Evolutionary conservation across 2,329 filamentous ascomycete species (phyloP).

Genomic region (Aspergillus piperis): DNA sequence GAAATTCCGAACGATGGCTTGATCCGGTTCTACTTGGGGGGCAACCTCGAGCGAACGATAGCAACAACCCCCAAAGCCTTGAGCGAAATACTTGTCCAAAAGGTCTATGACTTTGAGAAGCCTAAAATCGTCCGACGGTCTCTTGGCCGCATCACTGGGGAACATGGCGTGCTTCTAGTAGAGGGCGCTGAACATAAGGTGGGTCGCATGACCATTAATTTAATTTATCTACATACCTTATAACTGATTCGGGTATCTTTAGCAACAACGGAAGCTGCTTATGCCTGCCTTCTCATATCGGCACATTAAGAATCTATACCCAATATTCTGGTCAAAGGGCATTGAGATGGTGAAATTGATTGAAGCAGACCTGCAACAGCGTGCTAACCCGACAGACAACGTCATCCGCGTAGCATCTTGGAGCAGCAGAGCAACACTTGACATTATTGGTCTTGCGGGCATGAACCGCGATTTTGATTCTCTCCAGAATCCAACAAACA

Average conservation of each 20-base stretch:
- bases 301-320: constrained; percentile 81
- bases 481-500: constrained; percentile 60
- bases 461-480: constrained; percentile 71
- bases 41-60: constrained; percentile 66
- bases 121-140: constrained; percentile 51
- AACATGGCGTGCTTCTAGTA: constrained; percentile 62
- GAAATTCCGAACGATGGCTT: constrained; percentile 67
- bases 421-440: constrained; percentile 69
- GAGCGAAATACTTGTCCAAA: constrained; percentile 69
- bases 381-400: constrained; percentile 37
- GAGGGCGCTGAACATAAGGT: constrained; percentile 90
- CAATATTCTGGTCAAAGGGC: constrained; percentile 79
- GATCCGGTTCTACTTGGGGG: constrained; percentile 64
- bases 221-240: background rate
- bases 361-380: constrained; percentile 42
- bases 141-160: constrained; percentile 41
- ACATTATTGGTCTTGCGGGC: constrained; percentile 73
- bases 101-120: constrained; percentile 70
- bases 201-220: background rate
- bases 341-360: constrained; percentile 67
- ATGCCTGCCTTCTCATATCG: constrained; percentile 83
- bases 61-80: constrained; percentile 64
- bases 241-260: background rate
- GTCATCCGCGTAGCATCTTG: constrained; percentile 62
- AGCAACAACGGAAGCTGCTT: constrained; percentile 70